phyloP scores from a whole-genome alignment of 768 basidiomycete species.

The Podaxis sp. region DNA sequence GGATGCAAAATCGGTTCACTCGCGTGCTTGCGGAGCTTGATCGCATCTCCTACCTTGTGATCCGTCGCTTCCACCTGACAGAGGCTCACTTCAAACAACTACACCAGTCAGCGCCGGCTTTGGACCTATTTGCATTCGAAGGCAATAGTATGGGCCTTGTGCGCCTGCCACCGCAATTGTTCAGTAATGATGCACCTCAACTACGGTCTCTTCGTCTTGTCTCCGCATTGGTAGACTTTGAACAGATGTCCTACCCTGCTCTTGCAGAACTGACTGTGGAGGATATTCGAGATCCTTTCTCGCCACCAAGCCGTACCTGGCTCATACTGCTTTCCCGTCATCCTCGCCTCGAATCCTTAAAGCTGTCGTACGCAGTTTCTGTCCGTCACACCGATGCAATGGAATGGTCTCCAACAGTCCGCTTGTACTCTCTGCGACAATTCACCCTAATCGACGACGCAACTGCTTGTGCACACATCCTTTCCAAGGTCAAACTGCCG shows the following conservation, averaged over 20 bases:
- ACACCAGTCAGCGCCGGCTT: neutral
- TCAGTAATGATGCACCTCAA: neutral
- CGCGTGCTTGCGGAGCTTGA: conserved; percentile 1
- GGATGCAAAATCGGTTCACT: neutral
- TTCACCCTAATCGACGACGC: neutral
- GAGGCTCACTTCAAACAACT: neutral
- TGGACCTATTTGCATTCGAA: conserved; percentile 3
- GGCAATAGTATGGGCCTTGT: neutral
- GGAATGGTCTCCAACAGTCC: neutral
- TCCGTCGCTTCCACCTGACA: neutral
- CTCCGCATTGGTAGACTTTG: neutral
- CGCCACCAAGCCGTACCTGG: neutral
- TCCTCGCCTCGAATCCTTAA: neutral
- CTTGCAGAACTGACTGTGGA: neutral
- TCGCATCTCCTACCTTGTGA: conserved; percentile 1
- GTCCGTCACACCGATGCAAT: neutral
- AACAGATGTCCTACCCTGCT: neutral
- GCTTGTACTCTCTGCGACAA: neutral
- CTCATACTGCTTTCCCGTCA: neutral
- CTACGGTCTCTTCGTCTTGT: neutral
- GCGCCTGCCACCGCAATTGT: neutral
- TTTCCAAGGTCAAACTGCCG: neutral
- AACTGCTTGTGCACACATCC: neutral
- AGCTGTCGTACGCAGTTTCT: neutral
- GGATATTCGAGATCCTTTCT: neutral